These are phyloP conservation scores for Botryosphaeria dothidea DNA, from an alignment of 2,329 filamentous ascomycete species.

Conservation along the genomic window DNA sequence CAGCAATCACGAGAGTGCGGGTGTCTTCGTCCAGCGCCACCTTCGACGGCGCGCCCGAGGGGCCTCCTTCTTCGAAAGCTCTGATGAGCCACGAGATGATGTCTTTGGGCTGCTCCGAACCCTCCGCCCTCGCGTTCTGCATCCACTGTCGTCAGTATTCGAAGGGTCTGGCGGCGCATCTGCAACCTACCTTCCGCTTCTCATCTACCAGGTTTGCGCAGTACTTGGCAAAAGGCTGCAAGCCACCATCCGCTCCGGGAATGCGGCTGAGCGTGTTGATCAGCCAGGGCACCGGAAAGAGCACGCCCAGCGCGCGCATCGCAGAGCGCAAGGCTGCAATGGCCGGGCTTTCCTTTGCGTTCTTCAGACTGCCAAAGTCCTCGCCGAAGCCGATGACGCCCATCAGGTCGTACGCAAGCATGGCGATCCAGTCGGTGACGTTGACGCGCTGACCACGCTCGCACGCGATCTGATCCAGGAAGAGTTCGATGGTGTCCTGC, in stretches of 20 bases:
- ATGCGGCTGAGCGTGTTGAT: not conserved
- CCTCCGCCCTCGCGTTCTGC: not conserved
- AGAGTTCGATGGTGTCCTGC: not conserved
- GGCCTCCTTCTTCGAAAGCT: not conserved
- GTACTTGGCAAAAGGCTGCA: not conserved
- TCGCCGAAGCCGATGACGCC: conserved; percentile 50
- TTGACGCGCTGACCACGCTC: conserved; percentile 1
- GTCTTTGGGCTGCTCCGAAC: not conserved
- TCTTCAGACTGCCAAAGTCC: conserved; percentile 34
- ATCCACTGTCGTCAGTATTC: not conserved
- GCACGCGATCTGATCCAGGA: not conserved
- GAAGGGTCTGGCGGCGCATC: too few species aligned
- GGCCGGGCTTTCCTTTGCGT: not conserved
- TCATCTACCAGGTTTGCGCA: not conserved
- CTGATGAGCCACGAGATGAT: not conserved
- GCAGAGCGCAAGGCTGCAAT: not conserved
- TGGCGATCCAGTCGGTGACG: conserved; percentile 26
- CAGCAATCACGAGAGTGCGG: conserved; percentile 1
- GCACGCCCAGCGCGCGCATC: not conserved
- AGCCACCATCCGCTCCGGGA: not conserved
- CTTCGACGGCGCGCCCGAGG: not conserved
- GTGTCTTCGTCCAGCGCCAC: not conserved
- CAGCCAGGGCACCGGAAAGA: conserved; percentile 9
- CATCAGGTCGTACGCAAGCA: conserved; percentile 55
- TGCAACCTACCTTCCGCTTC: not conserved